phyloP scores from a whole-genome alignment of 192 early-diverging fungal genomes.

The Powellomyces hirtus region DNA sequence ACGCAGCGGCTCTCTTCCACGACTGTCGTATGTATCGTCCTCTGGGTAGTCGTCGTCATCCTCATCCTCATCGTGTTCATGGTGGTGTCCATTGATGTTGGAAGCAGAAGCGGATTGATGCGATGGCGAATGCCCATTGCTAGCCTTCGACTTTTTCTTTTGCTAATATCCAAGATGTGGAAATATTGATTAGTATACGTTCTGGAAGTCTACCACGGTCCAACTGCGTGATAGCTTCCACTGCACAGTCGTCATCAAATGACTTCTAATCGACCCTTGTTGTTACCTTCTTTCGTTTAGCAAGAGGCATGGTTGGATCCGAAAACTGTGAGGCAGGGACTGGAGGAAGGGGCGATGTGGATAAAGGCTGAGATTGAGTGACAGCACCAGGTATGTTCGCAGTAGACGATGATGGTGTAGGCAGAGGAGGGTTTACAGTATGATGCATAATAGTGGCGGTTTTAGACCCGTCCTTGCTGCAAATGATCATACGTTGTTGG shows the following conservation, averaged over 20 bases:
- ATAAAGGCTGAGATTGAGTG: neutral
- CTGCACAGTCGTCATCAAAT: neutral
- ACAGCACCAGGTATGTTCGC: neutral
- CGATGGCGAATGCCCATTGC: slow-evolving; percentile 1
- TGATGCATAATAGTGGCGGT: slow-evolving; percentile 36
- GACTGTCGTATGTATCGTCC: neutral
- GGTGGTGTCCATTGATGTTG: neutral
- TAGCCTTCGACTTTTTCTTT: slow-evolving; percentile 16
- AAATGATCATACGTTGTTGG: slow-evolving; percentile 40
- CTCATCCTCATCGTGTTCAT: slow-evolving; percentile 9
- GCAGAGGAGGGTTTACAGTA: slow-evolving; percentile 20
- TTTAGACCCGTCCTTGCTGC: slow-evolving; percentile 37
- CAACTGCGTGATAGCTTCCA: too few relatives aligned
- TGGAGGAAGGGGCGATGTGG: neutral
- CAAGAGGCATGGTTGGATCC: neutral
- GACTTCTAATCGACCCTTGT: neutral
- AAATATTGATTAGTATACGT: too few relatives aligned
- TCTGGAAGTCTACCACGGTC: too few relatives aligned
- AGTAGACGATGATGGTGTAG: neutral
- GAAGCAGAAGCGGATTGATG: neutral
- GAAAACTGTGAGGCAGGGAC: neutral
- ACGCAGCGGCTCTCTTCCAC: slow-evolving; percentile 13
- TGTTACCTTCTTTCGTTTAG: slow-evolving; percentile 7
- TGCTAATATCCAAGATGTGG: too few relatives aligned
- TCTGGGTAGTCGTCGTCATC: slow-evolving; percentile 21